phyloP scores from a whole-genome alignment of 148 eudicot genomes.

The Persicaria tinctoria region DNA sequence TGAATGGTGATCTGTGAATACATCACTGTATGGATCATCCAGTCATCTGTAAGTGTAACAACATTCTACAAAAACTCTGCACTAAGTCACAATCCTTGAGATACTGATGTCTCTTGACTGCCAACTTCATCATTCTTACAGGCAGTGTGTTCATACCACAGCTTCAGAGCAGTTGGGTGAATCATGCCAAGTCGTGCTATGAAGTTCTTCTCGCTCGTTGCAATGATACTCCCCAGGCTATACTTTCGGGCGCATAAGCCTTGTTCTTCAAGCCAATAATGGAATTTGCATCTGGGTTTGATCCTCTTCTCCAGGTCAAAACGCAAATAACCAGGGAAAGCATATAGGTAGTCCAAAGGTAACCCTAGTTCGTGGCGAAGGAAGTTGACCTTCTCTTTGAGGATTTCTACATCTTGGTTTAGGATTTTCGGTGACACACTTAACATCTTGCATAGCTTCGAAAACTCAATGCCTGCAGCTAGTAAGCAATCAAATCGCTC shows the following conservation, averaged over 20 bases:
- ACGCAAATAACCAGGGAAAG: conserved; percentile 50
- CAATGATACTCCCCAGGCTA: conserved; percentile 44
- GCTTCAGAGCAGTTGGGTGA: conserved; percentile 53
- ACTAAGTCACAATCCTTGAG: not conserved
- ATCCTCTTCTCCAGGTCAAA: conserved; percentile 62
- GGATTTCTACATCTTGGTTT: conserved; percentile 36
- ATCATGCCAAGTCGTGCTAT: conserved; percentile 32
- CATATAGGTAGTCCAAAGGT: conserved; percentile 37
- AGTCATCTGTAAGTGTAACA: too few relatives aligned
- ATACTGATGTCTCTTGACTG: not conserved
- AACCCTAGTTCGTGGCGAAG: conserved; percentile 39
- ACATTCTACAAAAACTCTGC: too few relatives aligned
- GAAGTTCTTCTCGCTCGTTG: conserved; percentile 52
- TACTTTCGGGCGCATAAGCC: conserved; percentile 38
- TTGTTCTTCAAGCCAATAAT: conserved; percentile 47
- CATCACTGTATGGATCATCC: too few relatives aligned
- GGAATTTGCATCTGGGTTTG: conserved; percentile 59
- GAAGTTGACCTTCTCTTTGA: conserved; percentile 45
- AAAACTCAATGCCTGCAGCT: conserved; percentile 39
- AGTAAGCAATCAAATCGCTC: conserved; percentile 56
- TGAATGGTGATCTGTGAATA: too few relatives aligned
- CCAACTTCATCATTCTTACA: not conserved
- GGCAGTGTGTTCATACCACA: conserved; percentile 32
- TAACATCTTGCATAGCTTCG: conserved; percentile 55
- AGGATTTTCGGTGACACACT: conserved; percentile 40